Percentiles rank a stretch among this genome's conserved stretches.
Conservation (phyloP, 2,329 filamentous ascomycete species). For the Aspergillus pseudoterreus region DNA sequence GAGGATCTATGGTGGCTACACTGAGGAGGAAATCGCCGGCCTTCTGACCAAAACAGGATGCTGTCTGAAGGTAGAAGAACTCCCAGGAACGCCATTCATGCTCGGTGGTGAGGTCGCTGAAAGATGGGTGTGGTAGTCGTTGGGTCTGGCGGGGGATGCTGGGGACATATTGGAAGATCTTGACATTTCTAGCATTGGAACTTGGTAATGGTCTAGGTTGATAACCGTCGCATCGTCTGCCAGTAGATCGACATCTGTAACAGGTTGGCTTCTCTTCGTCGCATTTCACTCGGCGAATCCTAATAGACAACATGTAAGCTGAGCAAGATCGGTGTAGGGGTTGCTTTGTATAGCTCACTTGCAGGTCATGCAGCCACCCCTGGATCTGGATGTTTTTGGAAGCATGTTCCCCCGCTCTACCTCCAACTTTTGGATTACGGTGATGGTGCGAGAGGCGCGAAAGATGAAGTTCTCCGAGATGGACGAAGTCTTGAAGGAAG, state of each 20-base stretch:
- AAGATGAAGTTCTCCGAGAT: no score
- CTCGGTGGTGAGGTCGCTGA: conserved; percentile 21
- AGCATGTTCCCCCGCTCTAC: neutral
- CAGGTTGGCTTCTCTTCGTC: conserved; percentile 55
- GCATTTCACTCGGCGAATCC: conserved; percentile 56
- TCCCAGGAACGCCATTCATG: conserved; percentile 36
- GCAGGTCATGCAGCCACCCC: conserved; percentile 50
- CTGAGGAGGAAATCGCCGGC: conserved; percentile 44
- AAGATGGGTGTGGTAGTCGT: conserved; percentile 10
- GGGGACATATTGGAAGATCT: conserved; percentile 20
- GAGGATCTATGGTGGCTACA: conserved; percentile 44
- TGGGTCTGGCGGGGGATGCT: conserved; percentile 7
- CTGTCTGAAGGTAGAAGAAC: conserved; percentile 41
- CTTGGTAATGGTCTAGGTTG: conserved; percentile 2
- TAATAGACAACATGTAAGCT: conserved; percentile 15
- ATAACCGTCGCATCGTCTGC: conserved; percentile 57
- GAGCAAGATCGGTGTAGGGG: neutral
- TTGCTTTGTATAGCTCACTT: conserved; percentile 41
- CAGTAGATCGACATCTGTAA: conserved; percentile 52
- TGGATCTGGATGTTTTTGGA: conserved; percentile 10
- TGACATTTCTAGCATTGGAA: conserved; percentile 18
- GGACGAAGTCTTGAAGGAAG: no score
- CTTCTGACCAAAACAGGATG: conserved; percentile 41
- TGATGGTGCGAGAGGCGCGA: neutral
- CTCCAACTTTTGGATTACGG: neutral